Evolutionary conservation across 352 stramenopile species (phyloP), one percentile per base, ranked within the genome.

Genomic region (Phytophthora sp.): DNA sequence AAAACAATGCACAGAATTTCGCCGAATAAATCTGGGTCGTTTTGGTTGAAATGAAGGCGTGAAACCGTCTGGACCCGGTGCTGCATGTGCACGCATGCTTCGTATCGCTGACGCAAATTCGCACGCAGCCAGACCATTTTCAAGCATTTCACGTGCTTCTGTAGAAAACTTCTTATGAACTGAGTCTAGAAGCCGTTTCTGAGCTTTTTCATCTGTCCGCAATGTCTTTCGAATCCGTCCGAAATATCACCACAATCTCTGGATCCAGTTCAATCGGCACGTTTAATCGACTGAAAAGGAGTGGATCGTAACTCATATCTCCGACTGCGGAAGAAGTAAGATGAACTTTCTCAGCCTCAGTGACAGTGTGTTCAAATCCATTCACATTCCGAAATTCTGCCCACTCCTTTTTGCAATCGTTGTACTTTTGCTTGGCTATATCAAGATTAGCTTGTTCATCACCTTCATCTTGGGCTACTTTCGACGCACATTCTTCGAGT

Each of bases 381-480:
- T 3, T n/a, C 15, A n/a, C 11, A 39, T 18, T 28, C 8, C 45
- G 27, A 34, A 53, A 53, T 9, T 27, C 18, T 30, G 30, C 10
- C 17, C 27, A 53, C 30, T 53, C 30, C 2, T 53, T 10, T 30
- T 54, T 34, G 30, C 28, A 20, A 27, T 53, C 7, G 4, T 41
- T 8, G 21, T 46, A 37, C 0, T 18, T 0, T 24, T 56, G 37
- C 21, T 35, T 44, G 9, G 41, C 34, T 46, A 46, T 46, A 43
- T 46, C 45, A 11, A 56, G 26, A 37, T 45, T 39, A 8, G 32
- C 21, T 34, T 45, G 32, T 4, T 56, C 48, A 34, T n/a, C 26
- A 17, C 20, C 48, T n/a, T 35, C 24, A 15, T 32, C 20, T 1
- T 27, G 2, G 3, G 23, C 48, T 15, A 17, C 34, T 26, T 12